Percentiles rank a stretch among this genome's conserved stretches.
phyloP scores from a whole-genome alignment of 169 alveolate species.

The Plasmodium falciparum region DNA sequence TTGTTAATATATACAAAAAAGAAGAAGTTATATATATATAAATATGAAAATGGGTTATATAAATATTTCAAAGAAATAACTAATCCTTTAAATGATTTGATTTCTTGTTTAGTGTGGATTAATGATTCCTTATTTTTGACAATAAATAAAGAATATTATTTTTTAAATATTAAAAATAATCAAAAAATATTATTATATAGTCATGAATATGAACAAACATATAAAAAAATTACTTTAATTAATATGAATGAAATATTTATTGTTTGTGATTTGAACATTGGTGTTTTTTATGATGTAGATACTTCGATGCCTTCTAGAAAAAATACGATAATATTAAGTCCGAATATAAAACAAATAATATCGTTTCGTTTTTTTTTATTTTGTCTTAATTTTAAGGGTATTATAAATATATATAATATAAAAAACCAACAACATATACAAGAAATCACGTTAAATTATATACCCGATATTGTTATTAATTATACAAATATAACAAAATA shows the following conservation, averaged over 20 bases:
- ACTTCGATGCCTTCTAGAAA: slow-evolving; percentile 72
- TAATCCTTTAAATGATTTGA: not conserved
- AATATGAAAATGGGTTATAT: slow-evolving; percentile 15
- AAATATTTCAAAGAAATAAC: slow-evolving; percentile 7
- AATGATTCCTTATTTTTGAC: slow-evolving; percentile 36
- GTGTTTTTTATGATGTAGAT: slow-evolving; percentile 55
- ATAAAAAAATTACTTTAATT: slow-evolving; percentile 49
- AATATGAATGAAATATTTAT: slow-evolving; percentile 49
- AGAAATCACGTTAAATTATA: slow-evolving; percentile 4
- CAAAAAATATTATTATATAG: slow-evolving; percentile 28
- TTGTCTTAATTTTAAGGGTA: slow-evolving; percentile 20
- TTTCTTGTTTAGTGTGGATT: slow-evolving; percentile 25
- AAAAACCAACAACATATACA: slow-evolving; percentile 69
- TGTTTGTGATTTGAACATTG: slow-evolving; percentile 66
- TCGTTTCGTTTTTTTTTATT: slow-evolving; percentile 48
- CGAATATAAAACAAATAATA: not conserved
- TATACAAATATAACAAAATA: slow-evolving; percentile 4
- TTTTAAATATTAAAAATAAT: slow-evolving; percentile 21
- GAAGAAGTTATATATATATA: slow-evolving; percentile 27
- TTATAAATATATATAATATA: slow-evolving; percentile 24
- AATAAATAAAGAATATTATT: slow-evolving; percentile 31
- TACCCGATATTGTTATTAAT: not conserved
- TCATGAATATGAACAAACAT: slow-evolving; percentile 62
- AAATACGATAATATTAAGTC: slow-evolving; percentile 29
- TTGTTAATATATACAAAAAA: slow-evolving; percentile 35